Conservation (phyloP, 2,329 filamentous ascomycete genomes). For the Ilyonectria robusta region DNA sequence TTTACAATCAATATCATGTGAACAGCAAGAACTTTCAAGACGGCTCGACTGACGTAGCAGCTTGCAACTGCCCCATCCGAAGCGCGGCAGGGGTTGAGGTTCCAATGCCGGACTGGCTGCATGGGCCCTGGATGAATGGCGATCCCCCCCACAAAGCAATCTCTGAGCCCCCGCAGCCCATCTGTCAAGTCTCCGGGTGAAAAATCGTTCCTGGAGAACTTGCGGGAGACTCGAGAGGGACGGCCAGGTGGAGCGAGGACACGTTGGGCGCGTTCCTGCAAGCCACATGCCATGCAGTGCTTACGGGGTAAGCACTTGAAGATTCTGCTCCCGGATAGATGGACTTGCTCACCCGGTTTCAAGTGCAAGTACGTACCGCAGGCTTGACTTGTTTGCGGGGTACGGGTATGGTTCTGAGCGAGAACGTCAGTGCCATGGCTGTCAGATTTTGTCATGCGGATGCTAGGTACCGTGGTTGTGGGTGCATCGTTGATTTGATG, state of each 20-base stretch:
- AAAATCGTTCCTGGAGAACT: not conserved
- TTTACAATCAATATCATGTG: not conserved
- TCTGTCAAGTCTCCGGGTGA: not conserved
- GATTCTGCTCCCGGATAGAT: not conserved
- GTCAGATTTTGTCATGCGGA: not conserved
- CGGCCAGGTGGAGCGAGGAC: too few species aligned
- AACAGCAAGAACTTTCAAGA: not conserved
- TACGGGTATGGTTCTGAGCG: not conserved
- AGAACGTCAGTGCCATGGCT: not conserved
- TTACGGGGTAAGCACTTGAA: too few species aligned
- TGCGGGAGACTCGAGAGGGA: too few species aligned
- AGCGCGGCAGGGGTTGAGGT: not conserved
- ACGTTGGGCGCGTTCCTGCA: too few species aligned
- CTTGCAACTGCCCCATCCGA: not conserved
- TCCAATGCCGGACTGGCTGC: not conserved
- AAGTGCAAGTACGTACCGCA: not conserved
- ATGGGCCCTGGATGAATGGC: not conserved
- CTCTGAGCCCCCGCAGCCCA: not conserved
- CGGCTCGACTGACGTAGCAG: not conserved
- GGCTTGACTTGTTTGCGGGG: not conserved
- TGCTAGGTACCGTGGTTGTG: not conserved
- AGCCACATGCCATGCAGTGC: too few species aligned
- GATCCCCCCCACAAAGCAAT: not conserved
- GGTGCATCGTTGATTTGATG: not conserved
- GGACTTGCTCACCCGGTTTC: too few species aligned